A percentile compares a stretch with the other conserved stretches of the same genome.
Evolutionary conservation across 1,284 basidiomycete species (phyloP).

Genomic region (Hypsizygus ulmarius): DNA sequence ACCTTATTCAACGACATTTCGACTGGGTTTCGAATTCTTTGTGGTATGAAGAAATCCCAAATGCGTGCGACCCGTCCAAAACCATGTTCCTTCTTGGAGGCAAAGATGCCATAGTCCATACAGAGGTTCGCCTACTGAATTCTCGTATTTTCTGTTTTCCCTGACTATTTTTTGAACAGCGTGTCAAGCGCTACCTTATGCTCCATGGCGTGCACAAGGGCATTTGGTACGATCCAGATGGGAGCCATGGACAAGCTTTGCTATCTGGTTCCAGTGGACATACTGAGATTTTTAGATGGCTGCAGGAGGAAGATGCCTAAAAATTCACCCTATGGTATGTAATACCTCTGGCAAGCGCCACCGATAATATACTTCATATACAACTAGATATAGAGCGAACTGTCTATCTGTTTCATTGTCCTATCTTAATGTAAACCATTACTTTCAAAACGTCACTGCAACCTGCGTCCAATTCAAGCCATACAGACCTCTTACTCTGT

Average conservation of each 20-base stretch:
- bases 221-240: slow-evolving; percentile 67
- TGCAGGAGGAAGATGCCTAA: slow-evolving; percentile 33
- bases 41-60: slow-evolving; percentile 86
- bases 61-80: slow-evolving; percentile 59
- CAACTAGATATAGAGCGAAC: too few species aligned
- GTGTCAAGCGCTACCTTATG: slow-evolving; percentile 70
- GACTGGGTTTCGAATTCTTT: slow-evolving; percentile 88
- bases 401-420: background rate
- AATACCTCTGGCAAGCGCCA: too few species aligned
- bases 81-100: slow-evolving; percentile 76
- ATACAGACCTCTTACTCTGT: background rate
- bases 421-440: background rate
- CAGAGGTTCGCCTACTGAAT: slow-evolving; percentile 45
- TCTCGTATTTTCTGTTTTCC: background rate
- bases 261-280: slow-evolving; percentile 53
- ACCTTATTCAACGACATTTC: slow-evolving; percentile 81
- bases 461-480: too few species aligned
- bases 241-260: slow-evolving; percentile 73
- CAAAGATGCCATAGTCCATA: slow-evolving; percentile 76
- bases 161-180: slow-evolving; percentile 35
- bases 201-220: slow-evolving; percentile 74
- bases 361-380: background rate
- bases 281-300: slow-evolving; percentile 64
- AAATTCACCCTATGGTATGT: background rate
- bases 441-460: too few species aligned